Percentiles rank a stretch among this genome's conserved stretches.
Conservation (phyloP, 768 basidiomycete species). For the Suillus spraguei region DNA sequence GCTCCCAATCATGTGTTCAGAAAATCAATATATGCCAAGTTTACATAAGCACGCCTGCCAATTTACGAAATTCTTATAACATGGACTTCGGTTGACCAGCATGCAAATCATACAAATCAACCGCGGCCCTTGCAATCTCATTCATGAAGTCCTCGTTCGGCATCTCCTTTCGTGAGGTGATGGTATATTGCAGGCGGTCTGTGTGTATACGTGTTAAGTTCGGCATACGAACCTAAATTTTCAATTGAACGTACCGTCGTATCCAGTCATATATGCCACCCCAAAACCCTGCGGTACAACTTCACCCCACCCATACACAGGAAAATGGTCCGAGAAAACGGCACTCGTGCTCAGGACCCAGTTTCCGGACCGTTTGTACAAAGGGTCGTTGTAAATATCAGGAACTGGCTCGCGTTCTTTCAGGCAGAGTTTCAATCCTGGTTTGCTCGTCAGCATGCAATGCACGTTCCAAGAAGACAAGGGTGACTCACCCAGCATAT, state of each 20-base stretch:
- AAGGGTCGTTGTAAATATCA: constrained; percentile 73
- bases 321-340: constrained; percentile 83
- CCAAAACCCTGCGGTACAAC: constrained; percentile 95
- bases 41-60: too few relatives aligned
- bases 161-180: constrained; percentile 87
- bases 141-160: constrained; percentile 73
- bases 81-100: constrained; percentile 36
- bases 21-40: too few relatives aligned
- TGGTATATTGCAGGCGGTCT: constrained; percentile 85
- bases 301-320: constrained; percentile 93
- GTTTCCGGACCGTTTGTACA: constrained; percentile 68
- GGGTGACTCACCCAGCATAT: constrained; percentile 69
- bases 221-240: constrained; percentile 13
- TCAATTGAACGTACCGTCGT: constrained; percentile 53
- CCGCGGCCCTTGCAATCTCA: constrained; percentile 64
- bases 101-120: constrained; percentile 73
- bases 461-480: not conserved
- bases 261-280: constrained; percentile 93
- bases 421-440: constrained; percentile 74
- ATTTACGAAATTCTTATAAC: constrained; percentile 27
- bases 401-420: constrained; percentile 65
- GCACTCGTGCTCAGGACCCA: constrained; percentile 94
- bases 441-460: not conserved
- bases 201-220: not conserved
- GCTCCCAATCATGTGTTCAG: too few relatives aligned